Evolutionary conservation across 2,329 filamentous ascomycete species (phyloP).

Genomic region (Macrophomina pseudophaseolina): DNA sequence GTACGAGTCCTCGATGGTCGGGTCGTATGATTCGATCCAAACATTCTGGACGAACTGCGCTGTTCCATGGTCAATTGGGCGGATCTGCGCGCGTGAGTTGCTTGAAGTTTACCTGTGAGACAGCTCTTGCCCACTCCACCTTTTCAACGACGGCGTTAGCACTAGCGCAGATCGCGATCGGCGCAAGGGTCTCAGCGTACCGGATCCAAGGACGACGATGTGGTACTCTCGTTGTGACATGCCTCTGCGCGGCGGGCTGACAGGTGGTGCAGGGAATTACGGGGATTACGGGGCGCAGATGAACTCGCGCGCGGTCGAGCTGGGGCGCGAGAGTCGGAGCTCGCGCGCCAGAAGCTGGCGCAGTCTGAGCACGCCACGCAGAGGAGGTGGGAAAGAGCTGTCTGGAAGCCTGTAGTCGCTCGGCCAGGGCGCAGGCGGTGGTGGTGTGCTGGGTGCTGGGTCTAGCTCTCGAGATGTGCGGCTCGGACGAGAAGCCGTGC

Average conservation of each 20-base stretch:
- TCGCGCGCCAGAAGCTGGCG: slow-evolving; percentile 21
- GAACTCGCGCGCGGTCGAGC: slow-evolving; percentile 2
- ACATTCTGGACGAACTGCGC: slow-evolving; percentile 94
- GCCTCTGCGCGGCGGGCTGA: slow-evolving; percentile 28
- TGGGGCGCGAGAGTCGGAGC: slow-evolving; percentile 11
- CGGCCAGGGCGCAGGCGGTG: slow-evolving; percentile 22
- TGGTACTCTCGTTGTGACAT: slow-evolving; percentile 51
- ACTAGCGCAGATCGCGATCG: slow-evolving; percentile 28
- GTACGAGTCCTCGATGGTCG: slow-evolving; percentile 67
- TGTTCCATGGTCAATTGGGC: slow-evolving; percentile 28
- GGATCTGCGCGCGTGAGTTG: slow-evolving; percentile 23
- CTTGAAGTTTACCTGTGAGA: slow-evolving; percentile 71
- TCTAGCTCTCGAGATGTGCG: slow-evolving; percentile 25
- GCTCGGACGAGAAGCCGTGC: slow-evolving; percentile 23
- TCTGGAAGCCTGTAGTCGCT: slow-evolving; percentile 8
- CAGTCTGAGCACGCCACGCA: slow-evolving; percentile 24
- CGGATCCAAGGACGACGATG: slow-evolving; percentile 50
- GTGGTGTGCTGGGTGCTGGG: slow-evolving; percentile 15
- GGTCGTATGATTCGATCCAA: slow-evolving; percentile 80
- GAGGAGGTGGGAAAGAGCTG: not conserved
- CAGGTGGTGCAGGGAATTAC: not conserved
- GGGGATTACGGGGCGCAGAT: slow-evolving; percentile 15
- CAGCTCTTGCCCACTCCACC: slow-evolving; percentile 93
- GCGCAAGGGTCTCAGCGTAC: slow-evolving; percentile 35
- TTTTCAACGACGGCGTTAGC: slow-evolving; percentile 41